phyloP scores from a whole-genome alignment of 2,329 filamentous ascomycete species.

The Didymella segeticola region DNA sequence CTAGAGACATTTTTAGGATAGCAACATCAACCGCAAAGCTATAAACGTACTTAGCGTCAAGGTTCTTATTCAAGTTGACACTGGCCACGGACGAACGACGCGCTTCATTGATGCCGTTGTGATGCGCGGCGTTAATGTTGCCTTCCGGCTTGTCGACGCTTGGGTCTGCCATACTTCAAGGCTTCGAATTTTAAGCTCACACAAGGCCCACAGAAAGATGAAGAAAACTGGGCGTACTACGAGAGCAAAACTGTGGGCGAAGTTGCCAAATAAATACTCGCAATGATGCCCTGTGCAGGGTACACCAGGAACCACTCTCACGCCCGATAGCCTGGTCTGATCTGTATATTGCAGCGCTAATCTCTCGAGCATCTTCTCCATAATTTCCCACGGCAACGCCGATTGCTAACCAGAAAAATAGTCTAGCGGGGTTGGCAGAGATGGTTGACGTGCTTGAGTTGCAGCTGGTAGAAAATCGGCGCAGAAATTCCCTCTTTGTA shows the following conservation, averaged over 20 bases:
- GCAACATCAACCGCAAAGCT: no score
- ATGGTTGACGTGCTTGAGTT: background rate
- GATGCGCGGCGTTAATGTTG: background rate
- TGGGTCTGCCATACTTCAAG: slow-evolving; percentile 14
- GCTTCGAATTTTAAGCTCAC: background rate
- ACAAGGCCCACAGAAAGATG: background rate
- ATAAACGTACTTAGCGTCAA: slow-evolving; percentile 23
- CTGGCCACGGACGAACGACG: slow-evolving; percentile 22
- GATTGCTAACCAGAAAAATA: slow-evolving; percentile 1
- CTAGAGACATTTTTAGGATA: slow-evolving; percentile 36
- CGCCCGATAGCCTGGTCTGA: background rate
- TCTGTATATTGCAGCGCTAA: slow-evolving; percentile 6
- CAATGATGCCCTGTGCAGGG: background rate
- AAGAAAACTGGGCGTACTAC: background rate
- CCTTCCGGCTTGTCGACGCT: slow-evolving; percentile 12
- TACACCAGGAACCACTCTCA: background rate
- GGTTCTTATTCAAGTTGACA: slow-evolving; percentile 22
- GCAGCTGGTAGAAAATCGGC: slow-evolving; percentile 1
- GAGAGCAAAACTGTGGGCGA: background rate
- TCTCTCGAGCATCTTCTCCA: slow-evolving; percentile 4
- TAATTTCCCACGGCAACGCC: slow-evolving; percentile 3
- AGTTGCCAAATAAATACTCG: slow-evolving; percentile 12
- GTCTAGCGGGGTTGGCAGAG: background rate
- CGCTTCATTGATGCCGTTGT: slow-evolving; percentile 10
- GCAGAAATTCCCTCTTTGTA: background rate